These are phyloP conservation scores for Ensete glaucum DNA, from an alignment of 176 grass and related monocot genomes.

Conservation along the genomic window DNA sequence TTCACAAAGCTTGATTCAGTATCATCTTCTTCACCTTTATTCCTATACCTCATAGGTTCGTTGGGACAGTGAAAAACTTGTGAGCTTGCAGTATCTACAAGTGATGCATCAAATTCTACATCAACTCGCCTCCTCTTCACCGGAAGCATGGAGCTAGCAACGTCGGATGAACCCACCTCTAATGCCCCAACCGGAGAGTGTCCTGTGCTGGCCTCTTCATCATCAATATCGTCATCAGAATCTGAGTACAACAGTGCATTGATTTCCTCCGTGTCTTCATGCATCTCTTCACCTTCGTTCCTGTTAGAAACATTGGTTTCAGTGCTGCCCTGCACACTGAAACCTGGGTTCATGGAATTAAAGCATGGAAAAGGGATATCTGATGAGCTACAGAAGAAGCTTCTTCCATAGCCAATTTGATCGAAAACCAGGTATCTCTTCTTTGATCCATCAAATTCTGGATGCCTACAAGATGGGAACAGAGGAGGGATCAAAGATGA, in stretches of 20 bases:
- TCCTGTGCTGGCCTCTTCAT: slow-evolving; percentile 24
- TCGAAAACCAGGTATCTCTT: slow-evolving; percentile 37
- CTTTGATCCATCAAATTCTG: slow-evolving; percentile 1
- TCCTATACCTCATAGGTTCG: slow-evolving; percentile 10
- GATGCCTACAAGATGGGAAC: slow-evolving; percentile 11
- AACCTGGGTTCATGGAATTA: slow-evolving; percentile 26
- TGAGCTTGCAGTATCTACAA: slow-evolving; percentile 78
- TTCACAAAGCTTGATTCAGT: slow-evolving; percentile 57
- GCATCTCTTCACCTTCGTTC: slow-evolving; percentile 41
- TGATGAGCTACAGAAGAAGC: slow-evolving; percentile 1
- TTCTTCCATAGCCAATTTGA: slow-evolving; percentile 24
- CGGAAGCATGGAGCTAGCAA: slow-evolving; percentile 28
- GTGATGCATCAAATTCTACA: slow-evolving; percentile 41
- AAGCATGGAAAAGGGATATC: slow-evolving; percentile 4
- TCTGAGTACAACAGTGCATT: slow-evolving; percentile 72
- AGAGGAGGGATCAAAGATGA: slow-evolving; percentile 21
- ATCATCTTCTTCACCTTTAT: slow-evolving; percentile 30
- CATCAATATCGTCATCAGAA: slow-evolving; percentile 43
- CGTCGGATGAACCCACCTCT: slow-evolving; percentile 32
- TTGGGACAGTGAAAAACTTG: slow-evolving; percentile 29
- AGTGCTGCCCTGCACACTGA: slow-evolving; percentile 54
- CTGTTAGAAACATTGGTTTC: slow-evolving; percentile 54
- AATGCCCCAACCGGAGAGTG: slow-evolving; percentile 23
- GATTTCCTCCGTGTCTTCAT: slow-evolving; percentile 86
- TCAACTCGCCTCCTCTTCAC: slow-evolving; percentile 63